phyloP scores from a whole-genome alignment of 2,329 filamentous ascomycete genomes.

The Aspergillus ochraceus region DNA sequence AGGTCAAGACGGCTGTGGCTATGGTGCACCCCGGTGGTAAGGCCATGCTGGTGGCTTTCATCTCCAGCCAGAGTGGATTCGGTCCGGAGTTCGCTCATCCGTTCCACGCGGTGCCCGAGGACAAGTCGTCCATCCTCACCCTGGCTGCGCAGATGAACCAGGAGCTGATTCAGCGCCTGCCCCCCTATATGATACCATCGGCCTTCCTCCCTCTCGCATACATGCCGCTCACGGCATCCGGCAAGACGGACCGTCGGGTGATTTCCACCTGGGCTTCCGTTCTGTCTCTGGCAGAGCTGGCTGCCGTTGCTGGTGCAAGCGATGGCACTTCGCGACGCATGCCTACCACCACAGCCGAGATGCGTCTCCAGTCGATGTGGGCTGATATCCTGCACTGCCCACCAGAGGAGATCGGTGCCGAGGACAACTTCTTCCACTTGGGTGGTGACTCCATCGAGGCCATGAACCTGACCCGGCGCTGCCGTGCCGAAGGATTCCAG shows the following conservation, averaged over 20 bases:
- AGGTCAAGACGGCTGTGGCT: slow-evolving; percentile 48
- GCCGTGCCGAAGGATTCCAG: slow-evolving; percentile 11
- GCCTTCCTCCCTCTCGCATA: slow-evolving; percentile 39
- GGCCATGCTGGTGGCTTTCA: slow-evolving; percentile 17
- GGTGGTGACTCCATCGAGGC: slow-evolving; percentile 27
- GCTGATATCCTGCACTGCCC: slow-evolving; percentile 9
- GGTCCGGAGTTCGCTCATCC: slow-evolving; percentile 9
- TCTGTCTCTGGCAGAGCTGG: slow-evolving; percentile 6
- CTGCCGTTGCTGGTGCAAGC: not conserved
- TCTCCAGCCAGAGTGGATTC: slow-evolving; percentile 13
- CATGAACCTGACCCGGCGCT: slow-evolving; percentile 19
- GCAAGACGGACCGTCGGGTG: slow-evolving; percentile 40
- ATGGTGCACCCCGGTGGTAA: slow-evolving; percentile 12
- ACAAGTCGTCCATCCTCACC: slow-evolving; percentile 1
- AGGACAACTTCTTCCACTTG: slow-evolving; percentile 25
- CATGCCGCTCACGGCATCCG: slow-evolving; percentile 40
- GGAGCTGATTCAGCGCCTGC: slow-evolving; percentile 14
- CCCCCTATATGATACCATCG: slow-evolving; percentile 36
- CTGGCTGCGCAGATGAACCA: slow-evolving; percentile 17
- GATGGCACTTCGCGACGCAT: not conserved
- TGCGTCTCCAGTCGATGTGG: slow-evolving; percentile 12
- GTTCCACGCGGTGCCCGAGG: slow-evolving; percentile 5
- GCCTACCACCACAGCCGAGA: slow-evolving; percentile 9
- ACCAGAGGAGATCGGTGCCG: slow-evolving; percentile 3
- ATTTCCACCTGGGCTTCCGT: slow-evolving; percentile 24